These are phyloP conservation scores for Priceomyces haplophilus DNA, from an alignment of 805 yeast species.

Conservation along the genomic window DNA sequence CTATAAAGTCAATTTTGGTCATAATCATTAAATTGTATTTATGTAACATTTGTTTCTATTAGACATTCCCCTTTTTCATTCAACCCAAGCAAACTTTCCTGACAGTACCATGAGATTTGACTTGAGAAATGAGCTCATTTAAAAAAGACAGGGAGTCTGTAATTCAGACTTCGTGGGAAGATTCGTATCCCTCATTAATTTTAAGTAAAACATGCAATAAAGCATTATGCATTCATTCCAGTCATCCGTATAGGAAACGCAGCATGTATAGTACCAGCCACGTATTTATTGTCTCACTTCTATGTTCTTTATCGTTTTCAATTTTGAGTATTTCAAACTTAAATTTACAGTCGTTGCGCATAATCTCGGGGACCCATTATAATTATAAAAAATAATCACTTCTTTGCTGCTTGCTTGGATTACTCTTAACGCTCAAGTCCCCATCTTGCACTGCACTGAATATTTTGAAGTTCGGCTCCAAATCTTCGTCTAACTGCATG, in stretches of 20 bases:
- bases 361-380: neutral
- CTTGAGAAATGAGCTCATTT: too few relatives aligned
- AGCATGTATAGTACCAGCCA: neutral
- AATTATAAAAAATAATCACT: conserved; percentile 42
- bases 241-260: neutral
- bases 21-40: conserved; percentile 1
- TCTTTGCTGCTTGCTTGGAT: conserved; percentile 40
- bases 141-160: neutral
- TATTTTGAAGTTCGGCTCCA: conserved; percentile 86
- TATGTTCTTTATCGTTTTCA: neutral
- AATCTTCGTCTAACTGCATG: conserved; percentile 87
- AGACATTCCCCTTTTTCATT: too few relatives aligned
- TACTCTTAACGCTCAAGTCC: conserved; percentile 39
- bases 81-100: too few relatives aligned
- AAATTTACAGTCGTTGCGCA: conserved; percentile 1
- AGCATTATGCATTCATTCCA: conserved; percentile 1
- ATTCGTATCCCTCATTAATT: conserved; percentile 1
- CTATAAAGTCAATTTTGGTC: neutral
- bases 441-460: conserved; percentile 96
- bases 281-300: neutral
- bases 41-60: too few relatives aligned
- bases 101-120: too few relatives aligned
- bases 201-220: neutral
- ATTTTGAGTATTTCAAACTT: neutral
- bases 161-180: neutral